Evolutionary conservation across 345 rosid genomes (phyloP), one percentile per base, ranked within the genome.

Genomic region (Eucalyptus virginea): DNA sequence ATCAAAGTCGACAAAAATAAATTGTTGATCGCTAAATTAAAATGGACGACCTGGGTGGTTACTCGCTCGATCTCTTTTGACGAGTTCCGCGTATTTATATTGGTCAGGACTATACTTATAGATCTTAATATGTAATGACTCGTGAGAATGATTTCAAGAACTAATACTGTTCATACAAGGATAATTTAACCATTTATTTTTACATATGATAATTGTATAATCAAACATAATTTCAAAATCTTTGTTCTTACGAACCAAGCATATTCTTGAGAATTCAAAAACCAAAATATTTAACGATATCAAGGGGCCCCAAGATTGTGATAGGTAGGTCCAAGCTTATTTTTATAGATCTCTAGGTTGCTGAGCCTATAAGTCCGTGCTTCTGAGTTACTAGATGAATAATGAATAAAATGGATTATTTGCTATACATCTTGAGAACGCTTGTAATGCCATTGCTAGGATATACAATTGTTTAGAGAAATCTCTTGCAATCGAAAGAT

Each of bases 111-210:
- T 15, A 30, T 65, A 65, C 34, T 30, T 28, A 4, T 14, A 65
- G 32, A 60, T 62, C 17, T 28, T 28, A 6, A 28, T 6, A 10
- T 65, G 37, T n/a, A 65, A n/a, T n/a, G 37, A 65, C 37, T 16
- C 5, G 11, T 4, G 21, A 65, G 2, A 1, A 15, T 65, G 77
- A 65, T 15, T n/a, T 65, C 2, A 3, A 65, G 77, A 65, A 65
- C 37, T n/a, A 15, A 65, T n/a, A 7, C 0, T 8, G 3, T 65
- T 8, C 11, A 0, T n/a, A 65, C 2, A 4, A n/a, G 19, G 5
- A n/a, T 1, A 65, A 65, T 65, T n/a, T 7, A 65, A 65, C 17
- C 3, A 1, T 65, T 8, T 65, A 23, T 7, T 56, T 65, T 14
- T 65, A 15, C 19, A n/a, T 15, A 2, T 3, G 2, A 65, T 14